Conservation (phyloP, 129 eudicot species). For the Logfia minima region DNA sequence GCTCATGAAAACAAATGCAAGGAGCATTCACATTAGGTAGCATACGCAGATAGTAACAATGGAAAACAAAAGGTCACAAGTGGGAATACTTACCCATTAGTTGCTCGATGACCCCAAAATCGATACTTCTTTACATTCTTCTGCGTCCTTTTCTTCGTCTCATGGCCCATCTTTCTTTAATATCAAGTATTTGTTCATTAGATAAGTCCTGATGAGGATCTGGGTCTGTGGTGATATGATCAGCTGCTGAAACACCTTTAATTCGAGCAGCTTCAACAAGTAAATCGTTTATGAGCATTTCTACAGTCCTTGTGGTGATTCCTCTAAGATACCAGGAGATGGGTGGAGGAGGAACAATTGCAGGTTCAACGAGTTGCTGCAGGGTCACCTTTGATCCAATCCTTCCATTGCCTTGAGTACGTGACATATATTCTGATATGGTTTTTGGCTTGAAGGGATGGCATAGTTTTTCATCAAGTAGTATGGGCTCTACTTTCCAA, state of each 20-base stretch:
- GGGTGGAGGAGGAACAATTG: conserved; percentile 94
- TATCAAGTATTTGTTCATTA: conserved; percentile 41
- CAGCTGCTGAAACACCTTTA: conserved; percentile 41
- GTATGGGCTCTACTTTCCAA: conserved; percentile 60
- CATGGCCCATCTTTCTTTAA: conserved; percentile 84
- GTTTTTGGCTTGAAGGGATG: conserved; percentile 66
- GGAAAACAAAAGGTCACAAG: conserved; percentile 11
- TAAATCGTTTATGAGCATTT: conserved; percentile 74
- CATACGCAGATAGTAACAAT: conserved; percentile 8
- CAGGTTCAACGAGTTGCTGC: conserved; percentile 78
- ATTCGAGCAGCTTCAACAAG: conserved; percentile 74
- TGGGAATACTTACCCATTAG: not conserved
- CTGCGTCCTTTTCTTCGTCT: conserved; percentile 51
- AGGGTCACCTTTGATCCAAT: conserved; percentile 70
- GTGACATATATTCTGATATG: conserved; percentile 50
- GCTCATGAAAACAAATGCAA: conserved; percentile 6
- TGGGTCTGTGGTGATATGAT: conserved; percentile 6
- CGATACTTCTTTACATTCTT: conserved; percentile 37
- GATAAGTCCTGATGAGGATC: conserved; percentile 20
- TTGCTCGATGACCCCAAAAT: conserved; percentile 9
- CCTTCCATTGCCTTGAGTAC: conserved; percentile 79
- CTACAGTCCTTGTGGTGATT: conserved; percentile 81
- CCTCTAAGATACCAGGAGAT: conserved; percentile 95
- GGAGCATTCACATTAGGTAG: conserved; percentile 5
- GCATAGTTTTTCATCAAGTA: conserved; percentile 74